These are phyloP conservation scores for Hippophae rhamnoides DNA, from an alignment of 306 rosid genomes.

Conservation along the genomic window DNA sequence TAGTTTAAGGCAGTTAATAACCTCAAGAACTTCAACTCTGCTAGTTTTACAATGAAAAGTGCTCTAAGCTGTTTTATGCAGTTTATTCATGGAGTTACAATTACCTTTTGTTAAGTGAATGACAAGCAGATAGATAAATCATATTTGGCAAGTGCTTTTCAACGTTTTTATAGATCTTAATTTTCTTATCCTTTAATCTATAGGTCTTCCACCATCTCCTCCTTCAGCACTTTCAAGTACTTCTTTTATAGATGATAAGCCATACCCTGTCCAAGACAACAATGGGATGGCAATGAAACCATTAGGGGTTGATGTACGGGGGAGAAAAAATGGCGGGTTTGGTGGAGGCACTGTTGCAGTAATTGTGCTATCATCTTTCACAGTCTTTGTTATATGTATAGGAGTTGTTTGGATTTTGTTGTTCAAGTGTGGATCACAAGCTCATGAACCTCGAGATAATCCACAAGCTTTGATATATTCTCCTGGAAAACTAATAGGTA, in stretches of 20 bases:
- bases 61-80: too few species aligned
- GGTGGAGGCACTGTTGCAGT: slow-evolving; percentile 38
- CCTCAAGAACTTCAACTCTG: neutral
- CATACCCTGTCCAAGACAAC: slow-evolving; percentile 35
- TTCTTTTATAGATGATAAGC: slow-evolving; percentile 50
- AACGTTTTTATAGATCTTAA: too few species aligned
- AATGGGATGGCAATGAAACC: slow-evolving; percentile 65
- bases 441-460: slow-evolving; percentile 23
- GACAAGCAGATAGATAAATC: too few species aligned
- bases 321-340: slow-evolving; percentile 41
- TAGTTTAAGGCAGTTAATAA: slow-evolving; percentile 1
- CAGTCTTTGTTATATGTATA: slow-evolving; percentile 46
- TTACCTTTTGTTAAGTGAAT: too few species aligned
- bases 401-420: slow-evolving; percentile 62
- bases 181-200: slow-evolving; percentile 2
- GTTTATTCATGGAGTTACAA: too few species aligned
- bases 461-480: slow-evolving; percentile 36
- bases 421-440: slow-evolving; percentile 31
- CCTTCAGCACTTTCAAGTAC: slow-evolving; percentile 48
- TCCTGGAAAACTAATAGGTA: slow-evolving; percentile 55
- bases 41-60: neutral
- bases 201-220: slow-evolving; percentile 98
- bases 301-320: slow-evolving; percentile 65
- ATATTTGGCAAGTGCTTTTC: too few species aligned
- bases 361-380: slow-evolving; percentile 54